Base-by-base conservation (phyloP, 1,139 yeast species). In the Taphrina betulina region DNA sequence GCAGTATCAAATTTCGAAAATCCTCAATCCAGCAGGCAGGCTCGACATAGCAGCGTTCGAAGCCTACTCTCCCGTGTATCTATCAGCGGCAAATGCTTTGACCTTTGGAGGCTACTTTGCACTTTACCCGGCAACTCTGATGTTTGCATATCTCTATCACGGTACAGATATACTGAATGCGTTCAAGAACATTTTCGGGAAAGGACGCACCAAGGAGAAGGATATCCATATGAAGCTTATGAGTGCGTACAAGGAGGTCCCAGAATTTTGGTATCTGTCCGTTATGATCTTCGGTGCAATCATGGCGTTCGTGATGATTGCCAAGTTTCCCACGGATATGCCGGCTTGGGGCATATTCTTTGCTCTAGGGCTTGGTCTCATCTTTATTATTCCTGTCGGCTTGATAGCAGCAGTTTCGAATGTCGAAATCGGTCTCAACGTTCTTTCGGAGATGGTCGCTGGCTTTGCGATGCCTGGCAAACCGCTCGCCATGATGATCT, bases 71-170 rank as follows among this genome's bases (percentile, higher is more conserved):
- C 83, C 83, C 5, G 74, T 83, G 54, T 83, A 77, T 68, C 71
- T 83, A 58, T 75, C 87, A 3, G 77, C 85, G 10, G 76, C 85
- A 1, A 80, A 78, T 66, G 80, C 83, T 14, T 66, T 83, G 22
- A 71, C 81, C 12, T 12, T 82, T 64, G 85, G 85, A 46, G 69
- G 80, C 65, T 76, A 82, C 5, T 81, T 82, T 69, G 88, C 88
- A 5, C 70, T 84, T 2, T 75, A 80, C 60, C 58, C 76, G 53
- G 73, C 81, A 12, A 75, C 83, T 2, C 66, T 82, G 46, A 71
- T 75, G 26, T 85, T 82, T 67, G 75, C 81, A 24, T 65, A 69
- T 26, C 72, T 80, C 45, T 81, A 78, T 72, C 83, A 82, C 64
- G 79, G 84, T 59, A 71, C 67, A 50, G 81, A 78, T 58, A 76